Evolutionary conservation across 2,329 filamentous ascomycete species (phyloP).

Genomic region (Botrytis medusae): DNA sequence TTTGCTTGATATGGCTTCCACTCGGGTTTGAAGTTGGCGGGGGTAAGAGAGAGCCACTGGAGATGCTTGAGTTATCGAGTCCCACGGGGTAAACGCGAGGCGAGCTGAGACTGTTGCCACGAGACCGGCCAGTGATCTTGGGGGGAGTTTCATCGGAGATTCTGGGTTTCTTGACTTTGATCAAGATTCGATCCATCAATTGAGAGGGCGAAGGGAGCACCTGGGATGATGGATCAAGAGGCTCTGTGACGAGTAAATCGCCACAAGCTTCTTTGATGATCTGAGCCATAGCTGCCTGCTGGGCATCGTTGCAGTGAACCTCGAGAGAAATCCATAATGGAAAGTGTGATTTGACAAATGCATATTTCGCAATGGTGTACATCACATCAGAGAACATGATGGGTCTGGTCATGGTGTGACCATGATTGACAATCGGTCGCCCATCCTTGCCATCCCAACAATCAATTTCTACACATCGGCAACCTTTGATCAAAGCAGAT

Average conservation of each 20-base stretch:
- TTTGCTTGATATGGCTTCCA: conserved; percentile 27
- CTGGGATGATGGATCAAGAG: conserved; percentile 65
- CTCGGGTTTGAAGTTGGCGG: conserved; percentile 3
- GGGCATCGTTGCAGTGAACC: conserved; percentile 81
- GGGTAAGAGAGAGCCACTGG: conserved; percentile 54
- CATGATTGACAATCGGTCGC: conserved; percentile 81
- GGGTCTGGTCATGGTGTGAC: conserved; percentile 81
- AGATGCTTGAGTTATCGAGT: conserved; percentile 56
- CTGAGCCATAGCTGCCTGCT: conserved; percentile 84
- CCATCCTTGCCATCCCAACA: conserved; percentile 95
- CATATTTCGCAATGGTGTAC: conserved; percentile 90
- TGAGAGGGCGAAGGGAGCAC: conserved; percentile 83
- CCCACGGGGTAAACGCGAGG: conserved; percentile 65
- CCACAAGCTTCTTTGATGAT: conserved; percentile 86
- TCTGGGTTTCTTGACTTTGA: conserved; percentile 88
- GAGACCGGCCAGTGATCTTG: conserved; percentile 51
- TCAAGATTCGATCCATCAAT: conserved; percentile 76
- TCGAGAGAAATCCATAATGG: conserved; percentile 94
- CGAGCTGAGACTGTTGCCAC: conserved; percentile 74
- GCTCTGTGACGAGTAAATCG: conserved; percentile 72
- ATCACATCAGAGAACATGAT: conserved; percentile 92
- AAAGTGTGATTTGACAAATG: conserved; percentile 82
- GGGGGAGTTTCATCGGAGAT: conserved; percentile 39
- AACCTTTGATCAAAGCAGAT: conserved; percentile 79
- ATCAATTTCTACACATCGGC: conserved; percentile 94